Conservation (phyloP, 2,329 filamentous ascomycete genomes). For the Teratosphaeria gauchensis region DNA sequence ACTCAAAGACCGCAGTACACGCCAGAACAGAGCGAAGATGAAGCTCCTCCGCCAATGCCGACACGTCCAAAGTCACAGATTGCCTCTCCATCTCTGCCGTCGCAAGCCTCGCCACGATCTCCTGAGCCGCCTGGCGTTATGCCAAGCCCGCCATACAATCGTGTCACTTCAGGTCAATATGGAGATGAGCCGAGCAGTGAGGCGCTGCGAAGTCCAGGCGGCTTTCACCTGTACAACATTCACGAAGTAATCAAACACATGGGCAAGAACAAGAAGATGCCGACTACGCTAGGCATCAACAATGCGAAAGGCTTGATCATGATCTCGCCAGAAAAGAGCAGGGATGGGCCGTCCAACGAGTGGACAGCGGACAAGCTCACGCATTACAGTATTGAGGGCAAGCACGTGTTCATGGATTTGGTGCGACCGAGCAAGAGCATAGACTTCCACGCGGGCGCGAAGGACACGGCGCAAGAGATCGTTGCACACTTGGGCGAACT, state of each 20-base stretch:
- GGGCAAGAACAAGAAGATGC: conserved; percentile 97
- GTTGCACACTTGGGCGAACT: conserved; percentile 80
- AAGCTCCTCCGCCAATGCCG: conserved; percentile 52
- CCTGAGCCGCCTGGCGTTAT: conserved; percentile 34
- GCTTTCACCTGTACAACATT: conserved; percentile 91
- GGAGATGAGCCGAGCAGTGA: conserved; percentile 2
- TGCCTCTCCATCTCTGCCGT: conserved; percentile 38
- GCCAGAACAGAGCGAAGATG: conserved; percentile 58
- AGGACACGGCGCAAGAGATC: conserved; percentile 93
- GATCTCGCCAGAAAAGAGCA: conserved; percentile 75
- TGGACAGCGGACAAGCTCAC: conserved; percentile 93
- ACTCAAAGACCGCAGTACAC: conserved; percentile 48
- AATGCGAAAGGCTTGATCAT: conserved; percentile 78
- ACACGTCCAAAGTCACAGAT: conserved; percentile 49
- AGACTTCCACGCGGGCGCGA: conserved; percentile 93
- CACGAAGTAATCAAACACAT: conserved; percentile 96
- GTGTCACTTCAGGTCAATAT: conserved; percentile 28
- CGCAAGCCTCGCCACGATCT: conserved; percentile 28
- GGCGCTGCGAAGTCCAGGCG: conserved; percentile 46
- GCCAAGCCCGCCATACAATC: conserved; percentile 48
- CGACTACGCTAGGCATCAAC: conserved; percentile 92
- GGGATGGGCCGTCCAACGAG: conserved; percentile 77
- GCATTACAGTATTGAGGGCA: conserved; percentile 96
- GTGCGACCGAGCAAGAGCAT: conserved; percentile 87
- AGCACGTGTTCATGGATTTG: conserved; percentile 93